Evolutionary conservation across 73 alveolate genomes (phyloP), one percentile per base, ranked within the genome.

Genomic region (Paramecium octaurelia): DNA sequence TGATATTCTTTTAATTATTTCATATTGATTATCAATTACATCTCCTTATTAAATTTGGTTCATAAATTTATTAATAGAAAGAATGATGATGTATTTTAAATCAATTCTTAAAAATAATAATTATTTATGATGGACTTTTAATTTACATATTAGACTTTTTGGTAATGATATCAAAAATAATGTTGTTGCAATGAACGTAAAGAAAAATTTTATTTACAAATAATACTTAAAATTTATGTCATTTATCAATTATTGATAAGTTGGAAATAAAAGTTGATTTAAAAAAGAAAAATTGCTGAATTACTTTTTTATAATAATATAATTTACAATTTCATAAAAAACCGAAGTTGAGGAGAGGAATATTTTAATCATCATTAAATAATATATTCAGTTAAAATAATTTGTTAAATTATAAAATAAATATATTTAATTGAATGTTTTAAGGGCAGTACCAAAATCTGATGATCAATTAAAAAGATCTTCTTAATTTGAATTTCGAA

Each of bases 1-100:
- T 46, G 91, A 80, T n/a, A 80, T 24, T 44, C 21, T 21, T 80
- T 46, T 80, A 4, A 43, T 46, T 24, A 80, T 80, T 80, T 80
- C 71, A 23, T 23, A 80, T 46, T 80, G 35, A 46, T 80, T 42
- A 8, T 80, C 75, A 44, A 80, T 80, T 2, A 80, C 57, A 80
- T 80, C 91, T 42, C 91, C 91, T 80, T 23, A 31, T 64, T 64
- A 64, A 64, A 64, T 64, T 64, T 64, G 24, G 50, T 64, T 27
- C 84, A 64, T 64, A 31, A 64, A 31, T 64, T 64, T 64, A 64
- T 64, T 64, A 64, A 29, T 64, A 6, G 69, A 54, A 54, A 54
- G 31, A 54, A 20, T 54, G 35, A 54, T 54, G 69, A 18, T 54
- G 69, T 54, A 54, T 54, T 54, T 48, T 16, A 48, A 48, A 48